Conservation (phyloP, 495 filamentous ascomycete genomes). For the Hypoxylon fuscum region DNA sequence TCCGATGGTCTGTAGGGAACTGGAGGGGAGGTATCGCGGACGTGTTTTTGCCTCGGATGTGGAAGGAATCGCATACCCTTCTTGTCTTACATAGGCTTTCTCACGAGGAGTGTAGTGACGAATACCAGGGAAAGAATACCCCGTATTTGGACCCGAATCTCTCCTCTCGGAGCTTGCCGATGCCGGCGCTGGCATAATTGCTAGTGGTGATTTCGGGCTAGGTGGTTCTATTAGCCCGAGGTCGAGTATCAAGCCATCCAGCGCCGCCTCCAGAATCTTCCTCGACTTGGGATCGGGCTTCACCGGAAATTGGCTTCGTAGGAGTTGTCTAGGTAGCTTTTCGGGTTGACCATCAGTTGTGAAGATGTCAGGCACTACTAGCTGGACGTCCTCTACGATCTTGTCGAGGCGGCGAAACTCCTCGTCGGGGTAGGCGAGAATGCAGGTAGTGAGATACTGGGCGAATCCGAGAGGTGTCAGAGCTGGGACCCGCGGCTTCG, state of each 20-base stretch:
- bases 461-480: constrained; percentile 84
- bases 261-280: constrained; percentile 36
- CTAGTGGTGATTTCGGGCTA: constrained; percentile 11
- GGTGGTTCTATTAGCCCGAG: constrained; percentile 16
- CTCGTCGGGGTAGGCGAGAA: constrained; percentile 78
- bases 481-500: constrained; percentile 74
- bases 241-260: constrained; percentile 41
- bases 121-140: neutral
- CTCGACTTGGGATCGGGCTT: constrained; percentile 39
- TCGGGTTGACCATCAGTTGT: constrained; percentile 74
- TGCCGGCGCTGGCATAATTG: constrained; percentile 11
- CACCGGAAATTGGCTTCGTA: constrained; percentile 74
- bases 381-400: constrained; percentile 76
- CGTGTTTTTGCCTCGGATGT: neutral
- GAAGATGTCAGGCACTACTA: constrained; percentile 58
- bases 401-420: constrained; percentile 80
- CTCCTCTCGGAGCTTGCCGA: neutral
- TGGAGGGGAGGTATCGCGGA: neutral
- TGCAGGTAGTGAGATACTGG: constrained; percentile 76
- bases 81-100: neutral
- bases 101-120: constrained; percentile 7
- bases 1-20: neutral
- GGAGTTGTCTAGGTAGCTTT: constrained; percentile 80
- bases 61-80: neutral
- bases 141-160: neutral